These are phyloP conservation scores for Candida buenavistaensis DNA, from an alignment of 1,139 yeast species.

Conservation along the genomic window DNA sequence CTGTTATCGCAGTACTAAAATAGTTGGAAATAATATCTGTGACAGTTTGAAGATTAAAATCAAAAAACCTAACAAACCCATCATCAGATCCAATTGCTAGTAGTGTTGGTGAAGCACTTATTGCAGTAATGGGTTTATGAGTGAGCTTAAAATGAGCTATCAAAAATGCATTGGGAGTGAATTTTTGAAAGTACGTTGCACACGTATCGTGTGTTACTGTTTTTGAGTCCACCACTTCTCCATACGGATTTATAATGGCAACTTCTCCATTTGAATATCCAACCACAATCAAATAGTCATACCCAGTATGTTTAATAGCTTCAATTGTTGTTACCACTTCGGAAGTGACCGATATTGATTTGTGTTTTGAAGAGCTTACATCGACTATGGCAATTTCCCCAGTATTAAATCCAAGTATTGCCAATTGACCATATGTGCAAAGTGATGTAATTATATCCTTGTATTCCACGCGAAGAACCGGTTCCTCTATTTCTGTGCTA, in stretches of 20 bases:
- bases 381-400: conserved; percentile 36
- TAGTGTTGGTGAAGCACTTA: conserved; percentile 47
- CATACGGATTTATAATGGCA: conserved; percentile 31
- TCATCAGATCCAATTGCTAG: conserved; percentile 63
- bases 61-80: conserved; percentile 63
- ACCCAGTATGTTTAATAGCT: conserved; percentile 29
- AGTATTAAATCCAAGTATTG: conserved; percentile 37
- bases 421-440: conserved; percentile 25
- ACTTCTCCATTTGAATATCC: conserved; percentile 48
- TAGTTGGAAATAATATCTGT: conserved; percentile 66
- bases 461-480: conserved; percentile 36
- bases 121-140: conserved; percentile 50
- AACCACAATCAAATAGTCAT: conserved; percentile 34
- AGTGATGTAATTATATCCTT: conserved; percentile 31
- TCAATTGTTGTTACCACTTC: conserved; percentile 34
- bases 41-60: conserved; percentile 37
- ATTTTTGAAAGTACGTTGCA: conserved; percentile 40
- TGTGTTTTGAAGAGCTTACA: conserved; percentile 27
- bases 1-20: conserved; percentile 62
- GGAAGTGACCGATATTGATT: conserved; percentile 25
- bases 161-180: conserved; percentile 25
- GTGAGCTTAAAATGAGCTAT: conserved; percentile 61
- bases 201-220: conserved; percentile 34
- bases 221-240: conserved; percentile 22
- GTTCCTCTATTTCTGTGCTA: conserved; percentile 30